Conservation (phyloP, 805 yeast genomes). For the Yamadazyma takamatsuzukensis region DNA sequence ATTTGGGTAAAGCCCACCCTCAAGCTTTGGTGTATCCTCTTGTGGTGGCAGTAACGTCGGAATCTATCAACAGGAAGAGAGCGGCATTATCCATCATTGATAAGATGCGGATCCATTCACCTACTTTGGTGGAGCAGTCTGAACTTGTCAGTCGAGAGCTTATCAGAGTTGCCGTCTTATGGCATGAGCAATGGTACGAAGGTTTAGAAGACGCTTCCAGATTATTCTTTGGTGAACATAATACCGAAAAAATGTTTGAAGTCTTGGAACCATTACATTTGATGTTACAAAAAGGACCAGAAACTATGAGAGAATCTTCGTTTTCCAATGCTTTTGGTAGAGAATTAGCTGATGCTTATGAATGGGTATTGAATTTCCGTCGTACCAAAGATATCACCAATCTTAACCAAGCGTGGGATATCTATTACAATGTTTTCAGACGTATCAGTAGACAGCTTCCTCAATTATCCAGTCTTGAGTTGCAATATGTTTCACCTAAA, state of each 20-base stretch:
- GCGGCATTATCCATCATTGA: constrained; percentile 92
- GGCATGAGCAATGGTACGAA: constrained; percentile 99
- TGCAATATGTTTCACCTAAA: constrained; percentile 92
- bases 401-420: constrained; percentile 96
- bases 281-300: constrained; percentile 82
- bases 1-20: constrained; percentile 92
- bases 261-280: constrained; percentile 86
- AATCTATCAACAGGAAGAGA: constrained; percentile 79
- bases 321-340: constrained; percentile 92
- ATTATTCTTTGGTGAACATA: constrained; percentile 88
- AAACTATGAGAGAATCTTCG: constrained; percentile 87
- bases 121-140: constrained; percentile 83
- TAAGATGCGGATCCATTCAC: constrained; percentile 85
- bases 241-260: constrained; percentile 90
- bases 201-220: constrained; percentile 96
- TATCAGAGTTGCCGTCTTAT: constrained; percentile 88
- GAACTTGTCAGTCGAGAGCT: constrained; percentile 91
- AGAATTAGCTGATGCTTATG: constrained; percentile 87
- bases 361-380: constrained; percentile 86
- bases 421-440: constrained; percentile 89
- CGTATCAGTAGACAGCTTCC: constrained; percentile 87
- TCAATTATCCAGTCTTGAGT: constrained; percentile 77
- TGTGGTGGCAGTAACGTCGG: constrained; percentile 94
- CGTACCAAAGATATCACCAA: constrained; percentile 83
- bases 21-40: constrained; percentile 94